Base-by-base conservation (phyloP, 2,329 filamentous ascomycete species). In the Fonsecaea multimorphosa region DNA sequence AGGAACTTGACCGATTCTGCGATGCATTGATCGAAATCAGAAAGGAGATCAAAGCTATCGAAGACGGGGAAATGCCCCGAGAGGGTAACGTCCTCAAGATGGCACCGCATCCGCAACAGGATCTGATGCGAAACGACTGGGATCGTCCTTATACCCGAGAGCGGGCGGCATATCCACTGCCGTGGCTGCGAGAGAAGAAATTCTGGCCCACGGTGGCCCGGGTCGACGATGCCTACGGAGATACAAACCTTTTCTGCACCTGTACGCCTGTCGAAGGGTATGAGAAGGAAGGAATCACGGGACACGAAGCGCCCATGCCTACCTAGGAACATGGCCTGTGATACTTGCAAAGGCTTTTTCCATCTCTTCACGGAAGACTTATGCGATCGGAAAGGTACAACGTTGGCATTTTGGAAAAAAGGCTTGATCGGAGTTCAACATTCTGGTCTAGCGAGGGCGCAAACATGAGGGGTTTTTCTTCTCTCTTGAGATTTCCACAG, bases 191-290 rank as follows among this genome's bases (percentile, higher is more conserved):
- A 77, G 91, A 97, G 86, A 97, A 96, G 89, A 98, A 98, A 84
- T 97, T 97, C 81, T 98, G 94, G 94, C 93, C 94, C 0, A 89
- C 83, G 38, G 92, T 97, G 14, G 92, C 90, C 6, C 86, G 94
- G 76, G 83, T 97, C 22, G 91, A 98, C 76, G 94, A 97, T 82
- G 91, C 91, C 12, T 97, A 92, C 74, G 93, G 93, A 66, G 93
- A 97, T 76, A 86, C 89, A 74, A 96, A 97, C 81, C 86, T 97
- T 67, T 97, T 97, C 85, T 97, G 93, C 83, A 96, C 92, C 9
- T 97, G 93, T 77, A 90, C 91, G 44, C 92, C 93, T 0, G 91
- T 96, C 7, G 91, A 92, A 78, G 79, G 82, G 29, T 71, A 64
- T 58, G 69, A 70, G 38, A 61, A 72, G 44, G 63, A 70, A 36